Base-by-base conservation (phyloP, 805 yeast genomes). In the Schwanniomyces yamadae region DNA sequence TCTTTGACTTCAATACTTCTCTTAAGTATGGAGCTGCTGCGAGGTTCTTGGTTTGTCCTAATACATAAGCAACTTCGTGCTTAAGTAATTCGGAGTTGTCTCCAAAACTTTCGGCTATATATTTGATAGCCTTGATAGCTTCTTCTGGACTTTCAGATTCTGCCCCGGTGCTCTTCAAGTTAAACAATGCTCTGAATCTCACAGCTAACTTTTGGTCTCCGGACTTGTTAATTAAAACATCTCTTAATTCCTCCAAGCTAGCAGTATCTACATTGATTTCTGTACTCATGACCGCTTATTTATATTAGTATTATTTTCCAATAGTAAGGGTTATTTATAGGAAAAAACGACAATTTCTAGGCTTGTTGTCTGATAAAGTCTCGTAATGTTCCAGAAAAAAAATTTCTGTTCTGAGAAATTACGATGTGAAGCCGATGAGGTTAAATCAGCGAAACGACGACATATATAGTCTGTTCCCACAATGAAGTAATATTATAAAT, bases 41-140 rank as follows among this genome's bases (percentile, higher is more conserved):
- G 48, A 80, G 56, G 66, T 90, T 90, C 58, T 85, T 82, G 31
- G 96, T 90, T 66, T 93, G 99, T 30, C 99, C 99, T 41, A 93
- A 68, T 9, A 91, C 97, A 54, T 93, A 93, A 6, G 99, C 98
- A 37, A 93, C 95, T 65, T 93, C 99, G 57, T 93, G 99, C 67
- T 95, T 95, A 57, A 93, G 73, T 36, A 93, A 75, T 63, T 95
- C 99, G 14, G 95, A 82, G 34, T 78, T 76, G 56, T 87, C 95
- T 25, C 61, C 61, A 55, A 93, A 93, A 43, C 91, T 82, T 50
- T 78, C 90, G 29, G 89, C 85, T 46, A 93, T 91, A 66, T 87
- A 86, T 35, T 84, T 77, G 36, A 91, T 77, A 34, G 93, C 95
- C 35, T 48, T 63, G 36, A 71, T 65, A 16, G 95, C 95, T 28